These are phyloP conservation scores for Phytophthora kernoviae DNA, from an alignment of 352 stramenopile species.

Conservation along the genomic window DNA sequence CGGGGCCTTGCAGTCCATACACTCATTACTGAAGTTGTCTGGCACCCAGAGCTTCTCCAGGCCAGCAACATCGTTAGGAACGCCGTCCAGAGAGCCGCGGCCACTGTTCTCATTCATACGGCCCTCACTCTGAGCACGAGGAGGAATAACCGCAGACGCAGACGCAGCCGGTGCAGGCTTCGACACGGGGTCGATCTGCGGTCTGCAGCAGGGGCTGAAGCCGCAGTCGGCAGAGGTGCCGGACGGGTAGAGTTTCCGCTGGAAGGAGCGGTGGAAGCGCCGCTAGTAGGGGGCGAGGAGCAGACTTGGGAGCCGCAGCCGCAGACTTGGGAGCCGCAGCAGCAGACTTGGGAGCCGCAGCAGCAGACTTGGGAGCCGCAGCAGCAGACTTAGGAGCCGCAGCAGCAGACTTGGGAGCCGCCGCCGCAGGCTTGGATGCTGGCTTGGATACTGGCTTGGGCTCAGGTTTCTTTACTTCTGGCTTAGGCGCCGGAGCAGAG, in stretches of 20 bases:
- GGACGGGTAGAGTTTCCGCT: conserved; percentile 18
- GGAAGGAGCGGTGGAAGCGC: conserved; percentile 30
- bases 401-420: conserved; percentile 1
- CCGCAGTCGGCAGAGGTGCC: conserved; percentile 18
- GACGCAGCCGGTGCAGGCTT: conserved; percentile 7
- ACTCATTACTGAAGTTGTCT: conserved; percentile 87
- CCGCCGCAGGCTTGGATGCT: conserved; percentile 3
- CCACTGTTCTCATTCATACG: conserved; percentile 34
- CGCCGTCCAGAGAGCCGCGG: conserved; percentile 57
- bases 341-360: conserved; percentile 17
- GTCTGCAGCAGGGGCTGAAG: conserved; percentile 8
- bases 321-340: conserved; percentile 8
- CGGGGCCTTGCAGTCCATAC: conserved; percentile 86
- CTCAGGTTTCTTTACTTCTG: conserved; percentile 15
- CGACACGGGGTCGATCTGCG: conserved; percentile 16
- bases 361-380: conserved; percentile 7
- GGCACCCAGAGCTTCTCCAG: conserved; percentile 89
- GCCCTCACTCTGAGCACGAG: conserved; percentile 36
- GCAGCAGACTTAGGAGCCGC: conserved; percentile 24
- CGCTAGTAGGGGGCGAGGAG: conserved; percentile 36
- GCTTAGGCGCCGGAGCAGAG: conserved; percentile 1
- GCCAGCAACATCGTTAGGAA: conserved; percentile 62
- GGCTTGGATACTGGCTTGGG: conserved; percentile 24
- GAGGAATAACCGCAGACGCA: no score
- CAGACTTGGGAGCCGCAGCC: conserved; percentile 22